phyloP scores from a whole-genome alignment of 768 basidiomycete species.

The Naematelia aurantialba region DNA sequence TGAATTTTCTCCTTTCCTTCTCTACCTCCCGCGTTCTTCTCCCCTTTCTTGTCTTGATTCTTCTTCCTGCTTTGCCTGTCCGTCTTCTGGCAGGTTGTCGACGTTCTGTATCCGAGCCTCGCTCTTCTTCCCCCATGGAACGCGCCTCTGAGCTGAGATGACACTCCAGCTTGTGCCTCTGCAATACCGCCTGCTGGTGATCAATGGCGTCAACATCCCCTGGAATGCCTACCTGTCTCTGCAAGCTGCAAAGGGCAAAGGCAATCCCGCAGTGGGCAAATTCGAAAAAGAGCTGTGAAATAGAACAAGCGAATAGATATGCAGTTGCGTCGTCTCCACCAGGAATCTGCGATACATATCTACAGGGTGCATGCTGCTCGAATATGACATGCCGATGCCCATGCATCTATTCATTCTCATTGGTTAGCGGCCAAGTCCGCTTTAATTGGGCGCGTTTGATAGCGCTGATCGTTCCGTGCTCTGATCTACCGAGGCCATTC shows the following conservation, averaged over 20 bases:
- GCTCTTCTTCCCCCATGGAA: no score
- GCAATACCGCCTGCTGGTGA: constrained; percentile 38
- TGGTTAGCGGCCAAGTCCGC: no score
- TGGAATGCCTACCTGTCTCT: constrained; percentile 48
- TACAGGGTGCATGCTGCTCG: no score
- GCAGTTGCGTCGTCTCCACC: no score
- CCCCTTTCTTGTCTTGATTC: background rate
- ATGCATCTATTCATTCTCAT: no score
- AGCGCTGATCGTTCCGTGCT: no score
- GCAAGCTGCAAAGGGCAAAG: constrained; percentile 35
- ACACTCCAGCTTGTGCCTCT: constrained; percentile 41
- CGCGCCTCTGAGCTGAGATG: no score
- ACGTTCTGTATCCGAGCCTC: no score
- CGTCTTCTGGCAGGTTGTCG: background rate
- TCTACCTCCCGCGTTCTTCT: background rate
- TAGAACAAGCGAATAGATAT: background rate
- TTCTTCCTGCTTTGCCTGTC: background rate
- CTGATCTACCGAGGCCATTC: no score
- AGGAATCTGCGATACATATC: no score
- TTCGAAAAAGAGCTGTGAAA: background rate
- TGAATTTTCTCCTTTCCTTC: background rate
- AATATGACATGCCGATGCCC: no score
- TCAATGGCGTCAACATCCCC: constrained; percentile 47
- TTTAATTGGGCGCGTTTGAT: no score
- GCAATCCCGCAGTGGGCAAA: constrained; percentile 17